Evolutionary conservation across 371 early-diverging fungal genomes (phyloP).

Genomic region (Batrachochytrium dendrobatidis): DNA sequence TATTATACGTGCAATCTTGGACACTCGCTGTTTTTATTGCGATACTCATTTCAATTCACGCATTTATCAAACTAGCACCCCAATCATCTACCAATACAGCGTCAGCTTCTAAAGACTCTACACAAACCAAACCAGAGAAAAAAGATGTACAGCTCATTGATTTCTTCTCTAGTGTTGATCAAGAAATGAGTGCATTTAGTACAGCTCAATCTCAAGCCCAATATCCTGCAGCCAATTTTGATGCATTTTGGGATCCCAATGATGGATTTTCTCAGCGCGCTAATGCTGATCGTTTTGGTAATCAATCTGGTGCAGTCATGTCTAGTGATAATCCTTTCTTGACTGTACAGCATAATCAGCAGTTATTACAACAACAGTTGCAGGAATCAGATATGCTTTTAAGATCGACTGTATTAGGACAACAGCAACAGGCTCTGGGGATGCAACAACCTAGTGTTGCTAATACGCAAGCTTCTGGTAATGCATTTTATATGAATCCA

Average conservation of each 20-base stretch:
- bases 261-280: conserved; percentile 5
- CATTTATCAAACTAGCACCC: not conserved
- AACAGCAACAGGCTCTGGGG: not conserved
- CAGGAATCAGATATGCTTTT: not conserved
- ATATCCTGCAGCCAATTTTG: conserved; percentile 15
- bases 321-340: conserved; percentile 15
- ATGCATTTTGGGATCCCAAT: conserved; percentile 16
- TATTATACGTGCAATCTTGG: not conserved
- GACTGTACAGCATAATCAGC: conserved; percentile 10
- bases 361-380: conserved; percentile 12
- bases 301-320: not conserved
- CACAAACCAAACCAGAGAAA: no score
- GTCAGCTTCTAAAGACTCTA: not conserved
- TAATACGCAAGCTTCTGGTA: no score
- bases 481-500: no score
- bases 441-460: no score
- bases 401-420: not conserved
- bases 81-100: not conserved
- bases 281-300: not conserved
- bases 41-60: not conserved
- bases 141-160: conserved; percentile 26
- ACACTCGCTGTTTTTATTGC: not conserved
- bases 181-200: conserved; percentile 18
- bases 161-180: conserved; percentile 37
- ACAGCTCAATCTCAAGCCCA: conserved; percentile 16